Evolutionary conservation across 768 basidiomycete genomes (phyloP).

Genomic region (Hemileccinum impolitum): DNA sequence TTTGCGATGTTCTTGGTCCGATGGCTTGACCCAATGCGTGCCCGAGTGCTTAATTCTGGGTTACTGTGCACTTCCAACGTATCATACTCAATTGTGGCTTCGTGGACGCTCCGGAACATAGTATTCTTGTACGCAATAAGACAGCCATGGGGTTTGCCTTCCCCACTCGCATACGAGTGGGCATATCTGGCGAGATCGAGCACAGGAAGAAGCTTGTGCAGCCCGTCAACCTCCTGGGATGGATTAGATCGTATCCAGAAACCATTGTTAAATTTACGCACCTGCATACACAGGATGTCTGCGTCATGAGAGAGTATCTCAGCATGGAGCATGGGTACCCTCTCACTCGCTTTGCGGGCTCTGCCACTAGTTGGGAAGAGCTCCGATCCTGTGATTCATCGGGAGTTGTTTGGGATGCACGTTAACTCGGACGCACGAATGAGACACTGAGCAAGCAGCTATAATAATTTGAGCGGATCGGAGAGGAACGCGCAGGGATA

Average conservation of each 20-base stretch:
- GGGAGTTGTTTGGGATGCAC: neutral
- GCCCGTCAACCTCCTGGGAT: constrained; percentile 79
- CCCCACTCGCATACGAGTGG: constrained; percentile 64
- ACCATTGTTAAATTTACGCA: constrained; percentile 26
- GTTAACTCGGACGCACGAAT: constrained; percentile 55
- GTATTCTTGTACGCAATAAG: constrained; percentile 69
- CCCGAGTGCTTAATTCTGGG: constrained; percentile 28
- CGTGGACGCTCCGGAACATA: constrained; percentile 44
- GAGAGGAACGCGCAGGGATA: neutral
- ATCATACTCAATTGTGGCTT: constrained; percentile 66
- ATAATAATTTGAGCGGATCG: constrained; percentile 5
- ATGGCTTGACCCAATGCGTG: constrained; percentile 56
- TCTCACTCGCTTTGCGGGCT: constrained; percentile 71
- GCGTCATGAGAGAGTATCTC: constrained; percentile 74
- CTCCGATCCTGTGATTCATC: constrained; percentile 54
- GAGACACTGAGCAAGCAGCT: constrained; percentile 78
- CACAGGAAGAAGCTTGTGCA: constrained; percentile 67
- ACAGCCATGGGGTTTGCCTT: constrained; percentile 80
- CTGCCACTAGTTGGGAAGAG: constrained; percentile 78
- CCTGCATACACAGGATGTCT: constrained; percentile 87
- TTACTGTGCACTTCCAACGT: constrained; percentile 47
- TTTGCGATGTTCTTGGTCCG: constrained; percentile 78
- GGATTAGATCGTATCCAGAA: neutral
- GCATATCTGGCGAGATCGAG: constrained; percentile 65
- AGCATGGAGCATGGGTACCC: constrained; percentile 70